Percentiles rank a stretch among this genome's conserved stretches.
Conservation (phyloP, 257 asterid species). For the Fraxinus cuspidata region DNA sequence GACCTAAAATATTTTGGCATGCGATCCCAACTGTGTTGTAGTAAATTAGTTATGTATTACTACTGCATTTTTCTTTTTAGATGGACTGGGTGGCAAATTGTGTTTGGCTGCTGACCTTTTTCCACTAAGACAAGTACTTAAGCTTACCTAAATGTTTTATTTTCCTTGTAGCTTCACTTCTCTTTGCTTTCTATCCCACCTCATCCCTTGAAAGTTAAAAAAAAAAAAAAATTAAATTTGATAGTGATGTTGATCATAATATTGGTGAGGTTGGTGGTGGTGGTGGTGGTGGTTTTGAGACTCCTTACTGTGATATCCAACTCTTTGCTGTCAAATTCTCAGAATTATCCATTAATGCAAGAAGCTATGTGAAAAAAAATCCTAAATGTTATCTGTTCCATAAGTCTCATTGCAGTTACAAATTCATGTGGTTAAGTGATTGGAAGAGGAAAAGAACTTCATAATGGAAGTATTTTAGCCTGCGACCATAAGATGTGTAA, state of each 20-base stretch:
- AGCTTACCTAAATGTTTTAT: no score
- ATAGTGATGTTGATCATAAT: not conserved
- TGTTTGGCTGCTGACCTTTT: not conserved
- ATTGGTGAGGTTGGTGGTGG: not conserved
- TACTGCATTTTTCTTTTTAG: not conserved
- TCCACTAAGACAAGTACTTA: not conserved
- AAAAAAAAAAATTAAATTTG: not conserved
- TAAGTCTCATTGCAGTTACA: not conserved
- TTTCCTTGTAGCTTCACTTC: no score
- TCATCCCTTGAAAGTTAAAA: not conserved
- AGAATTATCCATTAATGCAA: not conserved
- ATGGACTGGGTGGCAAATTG: not conserved
- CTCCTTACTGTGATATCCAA: not conserved
- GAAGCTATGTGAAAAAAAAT: not conserved
- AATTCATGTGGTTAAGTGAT: not conserved
- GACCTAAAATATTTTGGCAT: not conserved
- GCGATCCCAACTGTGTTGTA: not conserved
- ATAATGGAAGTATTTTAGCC: not conserved
- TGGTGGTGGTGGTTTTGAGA: not conserved
- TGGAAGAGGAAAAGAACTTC: not conserved
- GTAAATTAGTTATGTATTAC: not conserved
- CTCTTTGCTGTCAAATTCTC: constrained; percentile 1
- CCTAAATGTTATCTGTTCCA: not conserved
- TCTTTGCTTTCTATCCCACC: not conserved
- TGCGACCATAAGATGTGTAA: not conserved